phyloP scores from a whole-genome alignment of 140 eudicot genomes.

The Stevia rebaudiana region DNA sequence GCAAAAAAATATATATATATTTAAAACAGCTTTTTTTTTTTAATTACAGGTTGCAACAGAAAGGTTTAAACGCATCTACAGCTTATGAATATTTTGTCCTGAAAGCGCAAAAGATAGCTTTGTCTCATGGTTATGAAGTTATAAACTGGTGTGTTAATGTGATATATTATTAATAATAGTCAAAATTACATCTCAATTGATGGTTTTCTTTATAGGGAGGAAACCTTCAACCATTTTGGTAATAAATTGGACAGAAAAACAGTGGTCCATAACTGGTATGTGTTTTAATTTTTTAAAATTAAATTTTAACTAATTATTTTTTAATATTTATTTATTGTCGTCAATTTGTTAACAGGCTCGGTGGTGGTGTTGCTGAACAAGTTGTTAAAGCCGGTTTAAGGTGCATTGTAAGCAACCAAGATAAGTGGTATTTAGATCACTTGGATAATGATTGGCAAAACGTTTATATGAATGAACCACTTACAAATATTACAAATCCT shows the following conservation, averaged over 20 bases:
- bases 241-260: slow-evolving; percentile 69
- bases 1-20: background rate
- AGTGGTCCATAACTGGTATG: slow-evolving; percentile 87
- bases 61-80: slow-evolving; percentile 41
- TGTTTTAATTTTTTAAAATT: background rate
- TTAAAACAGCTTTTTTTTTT: background rate
- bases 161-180: too few relatives aligned
- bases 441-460: slow-evolving; percentile 57
- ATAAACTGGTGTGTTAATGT: slow-evolving; percentile 77
- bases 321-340: background rate
- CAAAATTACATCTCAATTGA: slow-evolving; percentile 7
- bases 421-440: slow-evolving; percentile 89
- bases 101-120: slow-evolving; percentile 77
- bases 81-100: slow-evolving; percentile 84
- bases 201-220: slow-evolving; percentile 57
- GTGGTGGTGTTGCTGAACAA: slow-evolving; percentile 73
- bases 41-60: slow-evolving; percentile 47
- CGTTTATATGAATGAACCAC: slow-evolving; percentile 74
- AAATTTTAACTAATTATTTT: background rate
- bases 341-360: slow-evolving; percentile 50
- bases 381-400: slow-evolving; percentile 78
- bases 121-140: slow-evolving; percentile 88
- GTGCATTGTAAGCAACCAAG: slow-evolving; percentile 95
- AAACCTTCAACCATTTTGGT: slow-evolving; percentile 84
- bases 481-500: slow-evolving; percentile 67